Evolutionary conservation across 768 basidiomycete species (phyloP), one percentile per base, ranked within the genome.

Genomic region (Asterophora lycoperdoides): DNA sequence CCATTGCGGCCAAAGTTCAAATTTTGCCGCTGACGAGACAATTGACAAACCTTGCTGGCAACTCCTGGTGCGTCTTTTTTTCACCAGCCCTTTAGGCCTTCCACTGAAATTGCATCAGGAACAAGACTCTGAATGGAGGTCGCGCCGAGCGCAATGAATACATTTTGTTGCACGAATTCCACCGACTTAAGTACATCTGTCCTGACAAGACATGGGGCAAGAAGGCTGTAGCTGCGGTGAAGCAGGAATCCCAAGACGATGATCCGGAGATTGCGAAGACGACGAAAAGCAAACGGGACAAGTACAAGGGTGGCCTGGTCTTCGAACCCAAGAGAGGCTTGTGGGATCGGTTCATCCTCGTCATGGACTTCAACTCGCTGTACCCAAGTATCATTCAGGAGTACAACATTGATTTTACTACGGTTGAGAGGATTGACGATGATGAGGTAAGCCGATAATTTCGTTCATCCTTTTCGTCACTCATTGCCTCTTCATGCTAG

Each of bases 341-440:
- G 34, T 98, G 92, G 90, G 96, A 98, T 72, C 94, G 85, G 59
- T 96, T 77, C 63, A 89, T 98, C 67, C 78, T 99, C 14, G 96
- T 99, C 67, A 99, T 99, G 96, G 96, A 99, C 67, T 99, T 98
- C 83, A 99, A 99, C 68, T 96, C 93, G 52, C 76, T 99, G 48
- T 99, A 99, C 64, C 96, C 96, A 5, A 93, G 90, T 65, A 99
- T 99, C 73, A 99, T 99, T 41, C 96, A 98, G 62, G 96, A 99
- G 73, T 99, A 90, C 64, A 98, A 99, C 64, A 98, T 99, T 57
- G 96, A 98, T 68, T 98, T 98, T 60, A 98, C 96, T 8, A 99
- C 96, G 0, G 85, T 98, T 15, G 88, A 91, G 38, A 78, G 79
- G 46, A 72, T 77, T 7, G 81, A 81, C 19, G 81, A 78, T 57